Evolutionary conservation across 2,329 filamentous ascomycete genomes (phyloP), one percentile per base, ranked within the genome.

Genomic region (Aspergillus ustus): DNA sequence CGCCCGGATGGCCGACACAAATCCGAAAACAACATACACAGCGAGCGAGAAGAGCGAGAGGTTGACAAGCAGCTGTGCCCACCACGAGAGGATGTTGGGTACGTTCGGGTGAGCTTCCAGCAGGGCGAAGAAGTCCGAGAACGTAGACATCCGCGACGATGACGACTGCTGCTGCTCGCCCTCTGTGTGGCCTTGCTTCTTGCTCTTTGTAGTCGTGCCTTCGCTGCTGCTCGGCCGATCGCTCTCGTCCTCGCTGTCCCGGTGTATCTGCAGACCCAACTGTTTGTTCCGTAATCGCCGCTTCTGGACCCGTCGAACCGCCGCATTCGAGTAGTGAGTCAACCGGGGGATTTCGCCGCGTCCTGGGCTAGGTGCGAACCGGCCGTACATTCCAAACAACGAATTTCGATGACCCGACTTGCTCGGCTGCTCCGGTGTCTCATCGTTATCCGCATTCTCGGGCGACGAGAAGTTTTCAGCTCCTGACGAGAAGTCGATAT

Each of bases 1-100:
- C 25, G 85, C 83, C 15, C 88, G 87, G 56, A 95, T 87, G 8
- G 91, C 89, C 15, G 83, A 80, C 66, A 91, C 86, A 68, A 92
- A 85, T 1, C 85, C 83, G 79, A 89, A 92, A 37, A 91, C 82
- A 48, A 92, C 81, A 75, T 90, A 94, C 45, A 84, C 79, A 4
- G 77, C 76, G 1, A 83, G 69, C 13, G 75, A 75, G 37, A 83
- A 80, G 25, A 85, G 74, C 54, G 81, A 78, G 49, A 80, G 69
- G 60, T 85, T 85, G 59, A 84, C 80, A 37, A 80, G 70, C 51
- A 90, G 79, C 71, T 90, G 88, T 13, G 87, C 83, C 77, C 89
- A 91, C 77, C 83, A 88, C 19, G 87, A 88, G 17, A 91, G 80
- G 29, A 89, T 86, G 59, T 85, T 82, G 0, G 89, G 89, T 8